Evolutionary conservation across 345 rosid genomes (phyloP).

Genomic region (Streptanthus diversifolius): DNA sequence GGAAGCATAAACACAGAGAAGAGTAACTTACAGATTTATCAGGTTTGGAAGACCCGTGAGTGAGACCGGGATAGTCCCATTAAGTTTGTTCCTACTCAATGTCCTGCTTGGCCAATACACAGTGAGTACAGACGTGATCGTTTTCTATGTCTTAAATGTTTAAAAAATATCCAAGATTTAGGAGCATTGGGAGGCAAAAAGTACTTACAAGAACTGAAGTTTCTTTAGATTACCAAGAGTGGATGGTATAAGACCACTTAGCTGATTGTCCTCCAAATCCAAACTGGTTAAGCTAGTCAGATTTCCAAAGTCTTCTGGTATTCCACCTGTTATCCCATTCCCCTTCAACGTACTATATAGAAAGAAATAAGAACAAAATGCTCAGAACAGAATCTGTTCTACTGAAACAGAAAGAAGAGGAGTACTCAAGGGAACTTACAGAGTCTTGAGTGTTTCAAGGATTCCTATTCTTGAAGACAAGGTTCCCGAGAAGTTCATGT

Average conservation of each 20-base stretch:
- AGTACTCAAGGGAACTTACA: conserved; percentile 47
- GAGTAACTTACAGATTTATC: conserved; percentile 64
- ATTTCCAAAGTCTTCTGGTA: conserved; percentile 88
- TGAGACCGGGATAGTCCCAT: conserved; percentile 70
- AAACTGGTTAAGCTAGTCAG: conserved; percentile 72
- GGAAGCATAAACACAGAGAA: not conserved
- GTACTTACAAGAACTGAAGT: conserved; percentile 90
- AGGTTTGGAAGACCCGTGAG: conserved; percentile 56
- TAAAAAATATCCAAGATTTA: not conserved
- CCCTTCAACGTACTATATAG: conserved; percentile 76
- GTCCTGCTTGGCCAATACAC: conserved; percentile 49
- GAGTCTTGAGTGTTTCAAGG: conserved; percentile 57
- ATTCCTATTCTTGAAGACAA: conserved; percentile 68
- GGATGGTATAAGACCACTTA: conserved; percentile 78
- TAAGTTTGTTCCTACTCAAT: conserved; percentile 81
- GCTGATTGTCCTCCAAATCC: conserved; percentile 81
- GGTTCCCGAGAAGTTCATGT: conserved; percentile 72
- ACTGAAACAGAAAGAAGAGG: not conserved
- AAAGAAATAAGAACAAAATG: not conserved
- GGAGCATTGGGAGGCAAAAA: conserved; percentile 15
- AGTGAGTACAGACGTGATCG: conserved; percentile 3
- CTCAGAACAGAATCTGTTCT: not conserved
- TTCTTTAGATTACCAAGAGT: conserved; percentile 75
- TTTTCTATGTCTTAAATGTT: not conserved
- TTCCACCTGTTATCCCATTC: conserved; percentile 77